Base-by-base conservation (phyloP, 164 flowering plant species). In the Aristolochia contorta region DNA sequence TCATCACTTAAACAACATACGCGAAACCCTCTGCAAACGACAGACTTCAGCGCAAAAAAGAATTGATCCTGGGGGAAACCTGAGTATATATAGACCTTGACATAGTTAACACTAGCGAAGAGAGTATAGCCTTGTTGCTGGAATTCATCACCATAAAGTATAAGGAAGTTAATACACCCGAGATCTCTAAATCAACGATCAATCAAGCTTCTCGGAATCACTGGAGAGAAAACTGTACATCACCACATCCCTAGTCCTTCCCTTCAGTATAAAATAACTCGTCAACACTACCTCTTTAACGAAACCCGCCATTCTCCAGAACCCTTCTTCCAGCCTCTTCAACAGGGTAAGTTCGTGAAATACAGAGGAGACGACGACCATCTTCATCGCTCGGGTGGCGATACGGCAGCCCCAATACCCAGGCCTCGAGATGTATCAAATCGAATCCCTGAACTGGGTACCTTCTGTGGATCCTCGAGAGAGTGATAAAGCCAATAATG, bases 281-380 rank as follows among this genome's bases (percentile, higher is more conserved):
- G 83, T 77, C 50, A 79, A 23, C 7, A 79, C 2, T 33, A 77
- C 83, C 43, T 81, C 82, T 59, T 41, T 73, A 5, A 32, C 54
- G 37, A 81, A 81, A 60, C 83, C 81, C 50, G 57, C 74, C 56
- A n/a, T 77, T 81, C 71, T 81, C 81, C 30, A 81, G 23, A 3
- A 81, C 80, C 64, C 75, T 78, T 52, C 80, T 47, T 77, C 72
- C 51, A 79, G 25, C 66, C 82, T 73, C 21, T 69, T 60, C 59
- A 81, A 12, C 6, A 61, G 41, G 14, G 78, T 77, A 14, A 70
- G 30, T 6, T 73, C 80, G 25, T 52, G 20, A 45, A 81, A 78
- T 55, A 73, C 73, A 54, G 61, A 20, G 4, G 72, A 43, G 16
- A 73, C 41, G 16, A 73, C 41, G 7, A 74, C 80, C 62, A 67